Base-by-base conservation (phyloP, 257 asterid species). In the Apocynum venetum region DNA sequence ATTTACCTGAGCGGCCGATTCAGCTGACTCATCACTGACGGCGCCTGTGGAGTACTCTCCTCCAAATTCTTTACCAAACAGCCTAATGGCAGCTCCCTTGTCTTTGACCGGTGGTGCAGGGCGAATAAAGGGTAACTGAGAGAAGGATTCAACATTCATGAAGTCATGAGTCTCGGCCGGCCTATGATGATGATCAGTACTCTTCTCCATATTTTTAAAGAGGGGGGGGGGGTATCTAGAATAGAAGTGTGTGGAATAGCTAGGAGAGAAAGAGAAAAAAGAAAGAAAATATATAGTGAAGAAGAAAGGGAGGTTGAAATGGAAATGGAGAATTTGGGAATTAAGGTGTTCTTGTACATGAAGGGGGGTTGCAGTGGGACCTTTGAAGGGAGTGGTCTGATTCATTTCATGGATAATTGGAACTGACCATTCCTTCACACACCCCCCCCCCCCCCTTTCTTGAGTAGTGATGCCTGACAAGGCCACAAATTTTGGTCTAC, bases 91-190 rank as follows among this genome's bases (percentile, higher is more conserved):
- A 13, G 53, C 8, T 4, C 87, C 88, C 71, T 82, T 88, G 40
- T 82, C 92, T 79, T 83, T 84, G 12, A 43, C 43, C 0, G 81
- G 78, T 20, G 81, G 80, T 36, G 96, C 76, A 0, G 96, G 91
- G 44, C 97, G 96, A 84, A 92, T 89, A 51, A 94, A 94, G 82
- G 98, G 98, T 19, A 94, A 80, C 83, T 92, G 97, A 65, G 98
- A 89, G 93, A 92, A 94, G 11, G 98, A 92, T 46, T 92, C 92
- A 41, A 92, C 97, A 79, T 87, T 92, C 97, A 91, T 88, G 87
- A 92, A 89, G 73, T 94, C 98, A 25, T 82, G 93, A 38, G 96
- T 90, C 79, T 94, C 97, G 31, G 31, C 63, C 86, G 85, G 10
- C 31, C 31, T 25, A 25, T 25, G 31, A 25, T 94, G 79, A 46